phyloP scores from a whole-genome alignment of 768 basidiomycete species.

The Pleurotus tuber-regium region DNA sequence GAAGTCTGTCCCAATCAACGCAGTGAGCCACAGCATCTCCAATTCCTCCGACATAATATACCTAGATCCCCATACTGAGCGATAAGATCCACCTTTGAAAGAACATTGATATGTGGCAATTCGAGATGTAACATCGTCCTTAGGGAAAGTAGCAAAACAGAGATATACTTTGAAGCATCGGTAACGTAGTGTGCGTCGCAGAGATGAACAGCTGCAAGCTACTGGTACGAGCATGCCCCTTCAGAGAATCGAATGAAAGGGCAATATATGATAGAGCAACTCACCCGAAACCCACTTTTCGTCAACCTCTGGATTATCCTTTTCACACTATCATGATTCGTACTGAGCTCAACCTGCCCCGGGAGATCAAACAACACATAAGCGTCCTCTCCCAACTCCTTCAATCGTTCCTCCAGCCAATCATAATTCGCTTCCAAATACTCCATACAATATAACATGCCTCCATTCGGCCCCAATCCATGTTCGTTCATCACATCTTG shows the following conservation, averaged over 20 bases:
- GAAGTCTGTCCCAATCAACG: conserved; percentile 60
- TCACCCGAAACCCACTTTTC: conserved; percentile 82
- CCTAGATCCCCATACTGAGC: conserved; percentile 89
- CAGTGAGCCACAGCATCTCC: conserved; percentile 9
- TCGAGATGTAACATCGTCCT: conserved; percentile 98
- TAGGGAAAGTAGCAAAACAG: conserved; percentile 86
- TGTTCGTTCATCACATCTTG: conserved; percentile 83
- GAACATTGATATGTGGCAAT: conserved; percentile 95
- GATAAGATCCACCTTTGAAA: conserved; percentile 94
- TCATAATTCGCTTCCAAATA: conserved; percentile 95
- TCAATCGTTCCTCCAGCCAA: conserved; percentile 72
- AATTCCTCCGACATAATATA: conserved; percentile 28
- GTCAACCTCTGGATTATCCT: conserved; percentile 67
- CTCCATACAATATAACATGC: conserved; percentile 94
- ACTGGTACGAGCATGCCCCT: not conserved
- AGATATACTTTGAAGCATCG: conserved; percentile 93
- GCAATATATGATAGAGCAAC: conserved; percentile 25
- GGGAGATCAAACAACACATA: conserved; percentile 96
- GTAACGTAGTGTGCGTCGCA: conserved; percentile 98
- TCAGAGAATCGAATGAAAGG: not conserved
- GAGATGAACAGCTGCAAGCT: conserved; percentile 93
- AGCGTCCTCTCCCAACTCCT: conserved; percentile 64
- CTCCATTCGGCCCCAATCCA: conserved; percentile 92
- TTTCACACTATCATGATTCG: conserved; percentile 90
- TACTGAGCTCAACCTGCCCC: conserved; percentile 96